phyloP scores from a whole-genome alignment of 148 eudicot genomes.

The Persicaria tinctoria region DNA sequence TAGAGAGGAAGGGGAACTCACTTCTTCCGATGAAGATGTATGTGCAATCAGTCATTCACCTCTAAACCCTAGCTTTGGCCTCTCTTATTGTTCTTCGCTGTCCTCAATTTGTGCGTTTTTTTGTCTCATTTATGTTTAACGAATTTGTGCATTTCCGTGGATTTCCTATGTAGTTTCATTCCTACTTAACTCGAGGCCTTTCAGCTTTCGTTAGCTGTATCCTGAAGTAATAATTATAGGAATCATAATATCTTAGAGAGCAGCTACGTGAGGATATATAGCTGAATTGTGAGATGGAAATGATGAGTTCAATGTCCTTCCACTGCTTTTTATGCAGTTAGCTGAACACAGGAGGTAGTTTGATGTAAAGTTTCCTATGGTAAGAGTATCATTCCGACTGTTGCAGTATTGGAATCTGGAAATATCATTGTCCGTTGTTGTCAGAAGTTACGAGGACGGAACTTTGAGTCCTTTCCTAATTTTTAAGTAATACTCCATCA shows the following conservation, averaged over 20 bases:
- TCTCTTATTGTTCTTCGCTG: neutral
- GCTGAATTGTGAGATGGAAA: neutral
- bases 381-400: neutral
- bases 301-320: neutral
- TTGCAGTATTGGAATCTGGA: neutral
- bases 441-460: neutral
- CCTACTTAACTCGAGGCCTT: no score
- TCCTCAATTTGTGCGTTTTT: neutral
- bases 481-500: neutral
- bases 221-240: no score
- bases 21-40: slow-evolving; percentile 33
- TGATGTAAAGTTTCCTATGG: neutral
- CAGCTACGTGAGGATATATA: neutral
- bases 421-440: neutral
- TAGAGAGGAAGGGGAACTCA: slow-evolving; percentile 37
- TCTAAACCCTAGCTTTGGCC: slow-evolving; percentile 3
- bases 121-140: neutral
- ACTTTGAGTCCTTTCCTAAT: neutral
- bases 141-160: neutral
- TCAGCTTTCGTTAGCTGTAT: no score
- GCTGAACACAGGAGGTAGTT: neutral
- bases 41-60: slow-evolving; percentile 16
- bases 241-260: neutral
- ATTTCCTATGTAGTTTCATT: neutral
- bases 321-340: neutral